phyloP scores from a whole-genome alignment of 2,329 filamentous ascomycete species.

The Onygenales sp. region DNA sequence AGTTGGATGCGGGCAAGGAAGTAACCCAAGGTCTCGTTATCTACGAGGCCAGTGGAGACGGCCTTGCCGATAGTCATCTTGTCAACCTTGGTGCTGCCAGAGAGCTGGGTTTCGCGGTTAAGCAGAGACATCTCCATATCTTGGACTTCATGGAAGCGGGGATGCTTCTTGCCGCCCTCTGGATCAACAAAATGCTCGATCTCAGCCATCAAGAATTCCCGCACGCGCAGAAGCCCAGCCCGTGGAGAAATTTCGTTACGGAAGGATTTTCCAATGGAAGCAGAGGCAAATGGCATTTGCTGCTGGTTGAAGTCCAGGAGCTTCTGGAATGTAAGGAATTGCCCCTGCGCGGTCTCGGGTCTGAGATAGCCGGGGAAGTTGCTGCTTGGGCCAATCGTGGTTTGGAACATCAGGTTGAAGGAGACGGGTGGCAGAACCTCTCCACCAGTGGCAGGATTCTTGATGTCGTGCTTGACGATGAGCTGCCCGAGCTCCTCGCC shows the following conservation, averaged over 20 bases:
- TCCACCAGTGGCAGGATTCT: slow-evolving; percentile 71
- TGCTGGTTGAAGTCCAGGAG: slow-evolving; percentile 93
- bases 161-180: slow-evolving; percentile 86
- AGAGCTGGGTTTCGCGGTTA: slow-evolving; percentile 73
- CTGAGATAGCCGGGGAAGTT: slow-evolving; percentile 77
- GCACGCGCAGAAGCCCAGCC: slow-evolving; percentile 80
- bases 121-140: slow-evolving; percentile 76
- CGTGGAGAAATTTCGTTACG: slow-evolving; percentile 95
- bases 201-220: slow-evolving; percentile 97
- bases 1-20: slow-evolving; percentile 89
- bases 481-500: slow-evolving; percentile 77
- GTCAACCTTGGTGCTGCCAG: slow-evolving; percentile 68
- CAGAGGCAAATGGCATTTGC: slow-evolving; percentile 92
- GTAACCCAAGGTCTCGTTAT: slow-evolving; percentile 97
- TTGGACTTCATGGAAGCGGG: slow-evolving; percentile 75
- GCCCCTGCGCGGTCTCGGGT: slow-evolving; percentile 94
- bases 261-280: slow-evolving; percentile 95
- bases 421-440: slow-evolving; percentile 71
- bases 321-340: slow-evolving; percentile 96
- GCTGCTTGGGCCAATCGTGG: slow-evolving; percentile 83
- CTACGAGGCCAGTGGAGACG: slow-evolving; percentile 70
- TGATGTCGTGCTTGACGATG: slow-evolving; percentile 85
- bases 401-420: slow-evolving; percentile 99
- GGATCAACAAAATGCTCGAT: slow-evolving; percentile 98
- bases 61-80: slow-evolving; percentile 76